Conservation (phyloP, 148 eudicot genomes). For the Oxyria digyna region DNA sequence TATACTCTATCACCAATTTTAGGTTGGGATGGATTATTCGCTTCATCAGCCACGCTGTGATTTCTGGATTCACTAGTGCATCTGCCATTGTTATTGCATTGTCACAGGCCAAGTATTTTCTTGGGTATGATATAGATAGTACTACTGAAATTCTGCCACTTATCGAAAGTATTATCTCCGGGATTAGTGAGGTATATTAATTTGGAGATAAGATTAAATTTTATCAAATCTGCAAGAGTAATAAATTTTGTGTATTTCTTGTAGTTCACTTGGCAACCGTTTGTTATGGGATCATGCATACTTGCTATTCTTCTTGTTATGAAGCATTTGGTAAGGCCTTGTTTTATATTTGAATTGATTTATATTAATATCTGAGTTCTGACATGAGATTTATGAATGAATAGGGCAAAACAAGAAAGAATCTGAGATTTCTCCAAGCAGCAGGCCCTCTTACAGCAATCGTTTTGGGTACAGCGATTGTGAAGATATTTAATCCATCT, state of each 20-base stretch:
- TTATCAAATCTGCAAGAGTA: not conserved
- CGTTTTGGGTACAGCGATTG: conserved; percentile 70
- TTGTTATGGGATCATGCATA: conserved; percentile 66
- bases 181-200: conserved; percentile 54
- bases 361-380: not conserved
- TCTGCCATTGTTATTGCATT: conserved; percentile 82
- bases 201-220: too few relatives aligned
- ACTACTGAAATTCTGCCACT: conserved; percentile 91
- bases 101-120: conserved; percentile 92
- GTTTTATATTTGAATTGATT: not conserved
- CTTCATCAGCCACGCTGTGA: conserved; percentile 96
- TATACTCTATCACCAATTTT: not conserved
- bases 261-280: conserved; percentile 94
- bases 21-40: conserved; percentile 99
- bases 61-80: conserved; percentile 97
- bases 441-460: conserved; percentile 94
- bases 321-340: conserved; percentile 79
- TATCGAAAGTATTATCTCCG: conserved; percentile 63
- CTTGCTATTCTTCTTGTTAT: conserved; percentile 68
- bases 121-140: conserved; percentile 70
- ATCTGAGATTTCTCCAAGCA: conserved; percentile 65
- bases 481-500: conserved; percentile 68
- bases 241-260: conserved; percentile 13
- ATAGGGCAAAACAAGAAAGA: conserved; percentile 80
- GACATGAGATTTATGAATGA: not conserved